Conservation (phyloP, 805 yeast genomes). For the Wickerhamiella sergipiensis region DNA sequence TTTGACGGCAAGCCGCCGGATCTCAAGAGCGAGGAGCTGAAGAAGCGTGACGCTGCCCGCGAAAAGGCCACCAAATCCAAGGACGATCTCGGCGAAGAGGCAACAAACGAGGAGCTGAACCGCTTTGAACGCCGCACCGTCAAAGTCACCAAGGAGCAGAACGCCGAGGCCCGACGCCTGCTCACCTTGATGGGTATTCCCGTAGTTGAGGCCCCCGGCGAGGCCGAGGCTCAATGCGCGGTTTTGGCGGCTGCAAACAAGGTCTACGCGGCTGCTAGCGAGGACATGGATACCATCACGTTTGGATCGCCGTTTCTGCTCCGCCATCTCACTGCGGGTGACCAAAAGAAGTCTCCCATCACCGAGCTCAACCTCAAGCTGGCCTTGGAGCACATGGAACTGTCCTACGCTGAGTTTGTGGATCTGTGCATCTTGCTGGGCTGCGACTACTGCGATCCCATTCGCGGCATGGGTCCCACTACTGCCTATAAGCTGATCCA, state of each 20-base stretch:
- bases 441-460: slow-evolving; percentile 94
- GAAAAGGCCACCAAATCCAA: slow-evolving; percentile 71
- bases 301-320: slow-evolving; percentile 73
- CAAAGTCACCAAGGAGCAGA: slow-evolving; percentile 76
- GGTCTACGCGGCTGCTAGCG: slow-evolving; percentile 94
- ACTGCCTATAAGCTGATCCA: slow-evolving; percentile 81
- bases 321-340: slow-evolving; percentile 87
- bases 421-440: slow-evolving; percentile 90
- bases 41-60: slow-evolving; percentile 65
- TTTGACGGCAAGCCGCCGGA: slow-evolving; percentile 98
- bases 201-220: slow-evolving; percentile 85
- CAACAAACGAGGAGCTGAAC: slow-evolving; percentile 62
- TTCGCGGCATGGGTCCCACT: slow-evolving; percentile 90
- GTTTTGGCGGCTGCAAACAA: slow-evolving; percentile 78
- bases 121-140: slow-evolving; percentile 79
- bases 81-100: slow-evolving; percentile 59
- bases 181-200: slow-evolving; percentile 91
- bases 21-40: slow-evolving; percentile 82
- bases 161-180: slow-evolving; percentile 80
- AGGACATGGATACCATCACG: slow-evolving; percentile 97
- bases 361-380: slow-evolving; percentile 60
- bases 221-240: slow-evolving; percentile 98
- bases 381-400: slow-evolving; percentile 65
- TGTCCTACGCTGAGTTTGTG: slow-evolving; percentile 60
- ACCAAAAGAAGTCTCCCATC: slow-evolving; percentile 83